These are phyloP conservation scores for Neltuma alba DNA, from an alignment of 306 rosid genomes.

Conservation along the genomic window DNA sequence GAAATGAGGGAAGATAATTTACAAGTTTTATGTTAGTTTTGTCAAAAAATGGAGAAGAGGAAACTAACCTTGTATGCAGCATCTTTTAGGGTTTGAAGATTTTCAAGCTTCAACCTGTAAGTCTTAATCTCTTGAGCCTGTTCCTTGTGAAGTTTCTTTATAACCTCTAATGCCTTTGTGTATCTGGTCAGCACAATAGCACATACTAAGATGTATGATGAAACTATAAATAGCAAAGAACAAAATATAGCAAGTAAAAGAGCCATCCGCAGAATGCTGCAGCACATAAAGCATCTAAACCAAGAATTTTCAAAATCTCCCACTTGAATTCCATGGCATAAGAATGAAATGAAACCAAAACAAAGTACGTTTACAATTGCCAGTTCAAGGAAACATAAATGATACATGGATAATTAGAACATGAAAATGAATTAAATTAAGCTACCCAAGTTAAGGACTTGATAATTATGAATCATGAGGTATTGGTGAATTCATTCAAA, in stretches of 20 bases:
- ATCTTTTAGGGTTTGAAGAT: slow-evolving; percentile 88
- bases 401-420: background rate
- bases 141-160: slow-evolving; percentile 90
- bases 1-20: background rate
- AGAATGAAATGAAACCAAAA: background rate
- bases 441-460: background rate
- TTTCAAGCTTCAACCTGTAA: slow-evolving; percentile 82
- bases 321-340: background rate
- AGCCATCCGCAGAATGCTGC: slow-evolving; percentile 17
- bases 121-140: slow-evolving; percentile 91
- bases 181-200: slow-evolving; percentile 53
- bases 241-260: slow-evolving; percentile 4
- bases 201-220: background rate
- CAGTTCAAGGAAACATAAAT: background rate
- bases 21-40: background rate
- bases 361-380: background rate
- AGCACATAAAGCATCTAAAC: slow-evolving; percentile 18
- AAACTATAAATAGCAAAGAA: slow-evolving; percentile 4
- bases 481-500: background rate
- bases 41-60: slow-evolving; percentile 4
- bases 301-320: background rate
- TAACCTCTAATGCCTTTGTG: slow-evolving; percentile 94
- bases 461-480: background rate
- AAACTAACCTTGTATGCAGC: slow-evolving; percentile 79
- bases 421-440: background rate